Conservation (phyloP, 2,329 filamentous ascomycete genomes). For the Colletotrichum sp. region DNA sequence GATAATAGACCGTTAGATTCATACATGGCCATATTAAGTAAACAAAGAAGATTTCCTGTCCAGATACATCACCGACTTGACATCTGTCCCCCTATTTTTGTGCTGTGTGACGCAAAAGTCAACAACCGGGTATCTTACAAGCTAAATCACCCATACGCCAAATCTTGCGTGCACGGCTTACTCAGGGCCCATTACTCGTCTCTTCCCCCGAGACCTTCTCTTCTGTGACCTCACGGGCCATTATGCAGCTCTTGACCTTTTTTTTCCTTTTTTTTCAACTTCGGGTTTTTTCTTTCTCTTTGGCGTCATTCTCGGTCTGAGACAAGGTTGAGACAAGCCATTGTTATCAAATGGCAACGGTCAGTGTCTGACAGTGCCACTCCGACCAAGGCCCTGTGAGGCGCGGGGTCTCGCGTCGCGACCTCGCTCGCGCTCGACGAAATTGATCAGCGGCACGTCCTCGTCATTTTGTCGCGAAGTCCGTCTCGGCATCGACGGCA, state of each 20-base stretch:
- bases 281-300: not conserved
- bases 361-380: constrained; percentile 18
- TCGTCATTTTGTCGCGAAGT: constrained; percentile 18
- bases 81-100: not conserved
- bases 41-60: constrained; percentile 7
- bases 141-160: constrained; percentile 9
- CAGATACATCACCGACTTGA: not conserved
- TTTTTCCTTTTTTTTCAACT: not conserved
- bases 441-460: constrained; percentile 23
- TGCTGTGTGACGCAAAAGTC: not conserved
- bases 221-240: not conserved
- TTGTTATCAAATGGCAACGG: not conserved
- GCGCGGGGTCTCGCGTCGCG: constrained; percentile 12
- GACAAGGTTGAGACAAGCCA: not conserved
- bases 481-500: constrained; percentile 19
- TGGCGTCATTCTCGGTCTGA: not conserved
- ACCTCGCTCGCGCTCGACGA: constrained; percentile 16
- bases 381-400: constrained; percentile 10
- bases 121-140: constrained; percentile 20
- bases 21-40: constrained; percentile 4
- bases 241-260: not conserved
- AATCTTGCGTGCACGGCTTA: not conserved
- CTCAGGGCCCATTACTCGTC: not conserved
- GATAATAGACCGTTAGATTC: constrained; percentile 18
- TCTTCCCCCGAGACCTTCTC: not conserved